Base-by-base conservation (phyloP, 179 eudicot species). In the Nepenthes alata region DNA sequence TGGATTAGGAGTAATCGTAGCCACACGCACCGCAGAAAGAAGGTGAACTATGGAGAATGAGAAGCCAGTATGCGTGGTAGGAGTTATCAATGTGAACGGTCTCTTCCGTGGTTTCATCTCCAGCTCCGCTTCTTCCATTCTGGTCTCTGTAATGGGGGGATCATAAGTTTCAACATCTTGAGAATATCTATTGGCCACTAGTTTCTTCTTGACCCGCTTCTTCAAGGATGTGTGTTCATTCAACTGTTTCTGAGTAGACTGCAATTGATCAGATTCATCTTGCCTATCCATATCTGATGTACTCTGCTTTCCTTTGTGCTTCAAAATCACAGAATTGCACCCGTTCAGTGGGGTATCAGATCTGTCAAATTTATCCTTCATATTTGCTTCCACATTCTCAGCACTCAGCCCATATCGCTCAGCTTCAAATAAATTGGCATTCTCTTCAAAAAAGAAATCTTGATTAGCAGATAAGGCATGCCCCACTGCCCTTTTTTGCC, bases 11-110 rank as follows among this genome's bases (percentile, higher is more conserved):
- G 78, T 85, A 11, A 74, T 65, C 80, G 89, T 72, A 47, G 95
- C 87, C 74, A 80, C 62, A 13, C 97, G 93, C 53, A 89, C 91
- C 53, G 97, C 95, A 38, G 98, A 83, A 69, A 93, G 93, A 72
- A 93, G 91, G 71, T 85, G 94, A 59, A 85, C 60, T 55, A 93
- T 68, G 57, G 95, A 87, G 77, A 93, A 86, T 55, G 97, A 83
- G 66, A 93, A 89, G 49, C 79, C 96, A 59, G 84, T 74, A 64
- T 87, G 97, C 55, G 83, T 71, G 39, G 96, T 79, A 52, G 97
- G 97, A 2, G 87, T 85, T 58, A 90, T 87, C 58, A 77, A 65
- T 69, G 70, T 77, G 65, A 72, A 82, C 0, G 91, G 72, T 73
- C 87, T 93, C 72, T 85, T 86, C 66, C 55, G 96, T 14, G 74